Base-by-base conservation (phyloP, 352 stramenopile genomes). In the Pythium myriotylum region DNA sequence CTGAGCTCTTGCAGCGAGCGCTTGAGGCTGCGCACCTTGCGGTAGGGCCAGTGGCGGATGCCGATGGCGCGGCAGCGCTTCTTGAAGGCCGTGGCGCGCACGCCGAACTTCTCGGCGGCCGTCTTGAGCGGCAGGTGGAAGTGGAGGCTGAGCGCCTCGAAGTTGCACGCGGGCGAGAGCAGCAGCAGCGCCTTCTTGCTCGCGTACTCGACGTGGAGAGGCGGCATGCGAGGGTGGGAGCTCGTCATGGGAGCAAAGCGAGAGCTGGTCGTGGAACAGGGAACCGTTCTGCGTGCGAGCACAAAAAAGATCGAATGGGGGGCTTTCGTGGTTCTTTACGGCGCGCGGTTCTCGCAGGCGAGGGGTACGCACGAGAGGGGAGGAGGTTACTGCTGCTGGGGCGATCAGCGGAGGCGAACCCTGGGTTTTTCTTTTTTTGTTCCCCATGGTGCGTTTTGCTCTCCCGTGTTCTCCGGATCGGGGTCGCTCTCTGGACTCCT, bases 41-140 rank as follows among this genome's bases (percentile, higher is more conserved):
- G 74, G 59, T 86, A 86, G 29, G 77, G 77, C 77, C 77, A 86
- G 62, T 86, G 77, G 23, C 77, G 77, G 46, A 86, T 86, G 29
- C 77, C 77, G 47, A 86, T 86, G 26, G 77, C 73, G 1, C 77
- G 69, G 67, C 77, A 86, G 12, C 74, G 63, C 54, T 86, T 86
- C 60, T 86, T 86, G 62, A 86, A 86, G 14, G 77, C 77, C 26
- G 77, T 86, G 4, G 77, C 77, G 52, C 77, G 74, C 2, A 86
- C 77, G 35, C 77, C 77, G 65, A 86, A 86, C 52, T 84, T 84
- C 56, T 86, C 77, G 19, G 77, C 77, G 4, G 77, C 77, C 9
- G 76, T 65, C 46, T 86, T 86, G 33, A 86, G 74, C 22, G 77
- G 77, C 47, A 86, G 65, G 52, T 86, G 74, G 57, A 86, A 86